Conservation (phyloP, 2,329 filamentous ascomycete genomes). For the Aspergillus sp. region DNA sequence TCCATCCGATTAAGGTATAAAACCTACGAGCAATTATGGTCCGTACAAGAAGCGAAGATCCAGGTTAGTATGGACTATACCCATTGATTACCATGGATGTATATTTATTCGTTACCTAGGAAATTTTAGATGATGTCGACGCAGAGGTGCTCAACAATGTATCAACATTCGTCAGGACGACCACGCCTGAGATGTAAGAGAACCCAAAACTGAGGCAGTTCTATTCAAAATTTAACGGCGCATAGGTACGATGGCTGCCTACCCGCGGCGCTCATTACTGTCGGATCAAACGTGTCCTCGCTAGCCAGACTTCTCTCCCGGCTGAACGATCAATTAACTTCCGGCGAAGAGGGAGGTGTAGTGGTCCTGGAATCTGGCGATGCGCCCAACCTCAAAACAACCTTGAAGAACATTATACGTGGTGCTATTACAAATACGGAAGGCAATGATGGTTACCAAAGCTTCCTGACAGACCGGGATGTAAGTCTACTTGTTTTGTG, state of each 20-base stretch:
- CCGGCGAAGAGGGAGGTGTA: conserved; percentile 34
- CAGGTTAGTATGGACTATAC: conserved; percentile 28
- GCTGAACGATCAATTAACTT: conserved; percentile 35
- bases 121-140: conserved; percentile 41
- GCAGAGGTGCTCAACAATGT: conserved; percentile 40
- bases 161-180: conserved; percentile 36
- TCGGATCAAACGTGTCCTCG: conserved; percentile 45
- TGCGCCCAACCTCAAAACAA: conserved; percentile 46
- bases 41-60: conserved; percentile 38
- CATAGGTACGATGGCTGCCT: conserved; percentile 40
- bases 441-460: conserved; percentile 40
- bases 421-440: conserved; percentile 39
- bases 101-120: conserved; percentile 22
- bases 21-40: conserved; percentile 42
- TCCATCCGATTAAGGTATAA: conserved; percentile 36
- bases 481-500: conserved; percentile 23
- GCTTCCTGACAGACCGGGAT: conserved; percentile 38
- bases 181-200: conserved; percentile 37
- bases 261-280: conserved; percentile 43
- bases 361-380: conserved; percentile 46
- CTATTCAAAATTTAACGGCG: conserved; percentile 13
- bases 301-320: conserved; percentile 38
- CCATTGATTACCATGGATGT: not conserved
- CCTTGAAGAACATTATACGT: conserved; percentile 48
- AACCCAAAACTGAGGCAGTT: not conserved